Evolutionary conservation across 306 rosid genomes (phyloP), one percentile per base, ranked within the genome.

Genomic region (Rubus parviflorus): DNA sequence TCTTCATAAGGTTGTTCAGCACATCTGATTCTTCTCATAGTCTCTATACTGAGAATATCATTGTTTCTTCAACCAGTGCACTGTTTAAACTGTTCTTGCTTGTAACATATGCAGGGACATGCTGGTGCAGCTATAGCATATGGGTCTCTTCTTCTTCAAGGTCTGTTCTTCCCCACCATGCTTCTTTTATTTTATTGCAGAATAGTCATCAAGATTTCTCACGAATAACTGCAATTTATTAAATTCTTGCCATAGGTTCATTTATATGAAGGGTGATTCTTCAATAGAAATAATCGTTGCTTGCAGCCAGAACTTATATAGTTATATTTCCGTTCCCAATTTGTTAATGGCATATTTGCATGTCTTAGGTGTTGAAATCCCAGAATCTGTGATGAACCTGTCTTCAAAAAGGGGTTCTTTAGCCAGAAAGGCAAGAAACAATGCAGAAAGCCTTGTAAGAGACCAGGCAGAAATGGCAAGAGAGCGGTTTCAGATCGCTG

Each of bases 121-220:
- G 84, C 97, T 46, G 97, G 96, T 80, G 97, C 97, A 37, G 96
- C 97, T 78, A 82, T 95, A 81, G 97, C 97, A 35, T 92, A 78
- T 81, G 98, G 98, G 60, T 92, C 97, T 82, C 98, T 92, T 86
- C 92, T 95, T 82, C 97, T 92, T 71, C 88, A 83, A 89, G 98
- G 97, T 89, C 72, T 77, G 88, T 72, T 74, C 68, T 42, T 68
- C 35, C 67, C 22, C 62, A 67, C 68, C 64, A 54, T 45, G 45
- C 70, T 57, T 75, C 38, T 75, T 61, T 48, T 47, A 48, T 76
- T 67, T 13, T 52, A 30, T 57, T 20, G 68, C 71, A 57, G 56
- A 38, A 20, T 51, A 19, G 5, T 40, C 7, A 10, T 41, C 35
- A 25, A 5, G 35, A 38, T 42, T 70, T 30, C 41, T 11, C 62